A percentile compares a stretch with the other conserved stretches of the same genome.
Evolutionary conservation across 2,329 filamentous ascomycete species (phyloP).

Genomic region (Thelonectria discophora): DNA sequence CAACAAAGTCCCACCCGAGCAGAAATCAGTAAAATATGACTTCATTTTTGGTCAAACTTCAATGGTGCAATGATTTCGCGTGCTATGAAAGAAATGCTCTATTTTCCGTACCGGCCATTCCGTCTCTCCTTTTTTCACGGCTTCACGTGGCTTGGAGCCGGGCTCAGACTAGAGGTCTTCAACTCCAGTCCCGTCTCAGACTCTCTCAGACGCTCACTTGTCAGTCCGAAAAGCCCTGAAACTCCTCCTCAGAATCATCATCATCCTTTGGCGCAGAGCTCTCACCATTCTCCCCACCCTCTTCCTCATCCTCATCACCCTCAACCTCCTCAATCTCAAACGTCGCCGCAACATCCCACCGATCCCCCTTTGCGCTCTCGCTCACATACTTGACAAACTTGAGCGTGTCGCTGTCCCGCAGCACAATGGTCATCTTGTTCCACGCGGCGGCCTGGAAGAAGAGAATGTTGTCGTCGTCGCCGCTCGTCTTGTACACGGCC

Average conservation of each 20-base stretch:
- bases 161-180: no score
- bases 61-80: not conserved
- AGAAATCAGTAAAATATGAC: not conserved
- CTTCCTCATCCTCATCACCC: constrained; percentile 51
- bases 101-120: constrained; percentile 15
- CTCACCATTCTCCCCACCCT: constrained; percentile 47
- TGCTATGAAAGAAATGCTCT: constrained; percentile 31
- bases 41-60: not conserved
- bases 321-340: constrained; percentile 74
- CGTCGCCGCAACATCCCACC: constrained; percentile 88
- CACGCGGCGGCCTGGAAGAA: constrained; percentile 74
- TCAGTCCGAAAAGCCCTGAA: constrained; percentile 63
- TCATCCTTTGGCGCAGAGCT: constrained; percentile 44
- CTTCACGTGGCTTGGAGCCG: no score
- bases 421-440: constrained; percentile 91
- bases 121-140: no score
- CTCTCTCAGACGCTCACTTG: constrained; percentile 50
- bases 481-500: constrained; percentile 83
- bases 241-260: constrained; percentile 64
- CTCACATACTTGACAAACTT: constrained; percentile 98
- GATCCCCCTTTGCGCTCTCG: constrained; percentile 80
- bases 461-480: constrained; percentile 77
- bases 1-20: not conserved
- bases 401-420: constrained; percentile 85
- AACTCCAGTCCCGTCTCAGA: constrained; percentile 6